Evolutionary conservation across 1,284 basidiomycete genomes (phyloP), one percentile per base, ranked within the genome.

Genomic region (Microbotryum saponariae): DNA sequence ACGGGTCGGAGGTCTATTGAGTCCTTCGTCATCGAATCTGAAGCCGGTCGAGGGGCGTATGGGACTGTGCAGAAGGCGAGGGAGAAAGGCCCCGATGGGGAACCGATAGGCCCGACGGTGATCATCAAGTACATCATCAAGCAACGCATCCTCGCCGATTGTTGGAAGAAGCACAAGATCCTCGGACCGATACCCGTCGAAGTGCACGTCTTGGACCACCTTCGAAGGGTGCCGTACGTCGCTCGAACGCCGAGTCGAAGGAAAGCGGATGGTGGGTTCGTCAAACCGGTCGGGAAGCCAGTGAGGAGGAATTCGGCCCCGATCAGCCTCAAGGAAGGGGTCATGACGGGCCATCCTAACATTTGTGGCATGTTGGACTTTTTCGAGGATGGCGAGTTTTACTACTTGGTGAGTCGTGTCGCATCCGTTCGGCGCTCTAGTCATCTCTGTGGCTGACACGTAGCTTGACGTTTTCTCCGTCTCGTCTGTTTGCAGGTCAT

Each of bases 71-170:
- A 96, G 77, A 82, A 89, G 58, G 94, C 86, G 1, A 81, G 88
- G 62, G 88, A 91, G 74, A 87, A 86, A 71, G 82, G 82, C 46
- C 72, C 80, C 1, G 85, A 89, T 74, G 90, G 89, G 0, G 70
- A 75, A 33, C 82, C 85, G 10, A 76, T 86, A 42, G 92, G 91
- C 78, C 80, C 8, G 77, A 79, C 37, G 61, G 78, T 97, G 60
- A 86, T 97, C 69, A 92, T 97, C 79, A 98, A 98, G 74, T 94
- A 97, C 76, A 87, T 98, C 73, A 94, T 97, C 80, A 98, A 98
- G 78, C 92, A 90, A 60, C 88, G 93, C 57, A 98, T 98, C 64
- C 82, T 98, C 54, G 96, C 94, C 23, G 94, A 98, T 77, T 98
- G 93, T 75, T 98, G 96, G 96, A 97, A 97, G 80, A 86, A 88